A percentile compares a stretch with the other conserved stretches of the same genome.
These are phyloP conservation scores for Magnaporthiopsis incrustans DNA, from an alignment of 2,329 filamentous ascomycete species.

Conservation along the genomic window DNA sequence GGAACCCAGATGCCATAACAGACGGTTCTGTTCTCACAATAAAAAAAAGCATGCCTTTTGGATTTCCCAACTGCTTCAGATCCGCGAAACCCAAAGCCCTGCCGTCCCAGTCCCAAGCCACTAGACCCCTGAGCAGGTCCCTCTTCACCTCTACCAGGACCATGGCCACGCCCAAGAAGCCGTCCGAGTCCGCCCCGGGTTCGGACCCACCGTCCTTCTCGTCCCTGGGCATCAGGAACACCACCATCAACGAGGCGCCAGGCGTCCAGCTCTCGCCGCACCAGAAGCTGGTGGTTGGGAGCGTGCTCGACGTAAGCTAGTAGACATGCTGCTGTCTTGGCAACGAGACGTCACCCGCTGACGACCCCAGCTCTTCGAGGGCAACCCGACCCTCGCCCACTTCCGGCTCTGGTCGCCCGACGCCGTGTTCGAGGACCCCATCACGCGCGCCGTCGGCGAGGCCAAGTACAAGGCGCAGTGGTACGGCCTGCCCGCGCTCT, in stretches of 20 bases:
- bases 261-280: slow-evolving; percentile 40
- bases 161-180: slow-evolving; percentile 21
- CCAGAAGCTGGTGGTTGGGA: slow-evolving; percentile 48
- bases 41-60: background rate
- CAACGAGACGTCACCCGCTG: too few relatives aligned
- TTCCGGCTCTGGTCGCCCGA: slow-evolving; percentile 51
- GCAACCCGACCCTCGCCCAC: slow-evolving; percentile 49
- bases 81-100: background rate
- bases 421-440: slow-evolving; percentile 49
- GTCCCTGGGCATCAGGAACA: slow-evolving; percentile 39
- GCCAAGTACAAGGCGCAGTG: slow-evolving; percentile 40
- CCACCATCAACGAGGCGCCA: slow-evolving; percentile 40
- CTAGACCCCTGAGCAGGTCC: background rate
- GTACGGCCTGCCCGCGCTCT: slow-evolving; percentile 53
- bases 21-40: too few relatives aligned
- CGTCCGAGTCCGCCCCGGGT: slow-evolving; percentile 15
- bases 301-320: slow-evolving; percentile 43
- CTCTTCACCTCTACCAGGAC: slow-evolving; percentile 7
- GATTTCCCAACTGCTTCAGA: background rate
- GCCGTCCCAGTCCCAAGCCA: background rate
- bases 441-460: slow-evolving; percentile 49
- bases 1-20: background rate
- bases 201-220: slow-evolving; percentile 17
- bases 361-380: slow-evolving; percentile 43
- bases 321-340: too few relatives aligned